Evolutionary conservation across 768 basidiomycete species (phyloP).

Genomic region (Postia placenta): DNA sequence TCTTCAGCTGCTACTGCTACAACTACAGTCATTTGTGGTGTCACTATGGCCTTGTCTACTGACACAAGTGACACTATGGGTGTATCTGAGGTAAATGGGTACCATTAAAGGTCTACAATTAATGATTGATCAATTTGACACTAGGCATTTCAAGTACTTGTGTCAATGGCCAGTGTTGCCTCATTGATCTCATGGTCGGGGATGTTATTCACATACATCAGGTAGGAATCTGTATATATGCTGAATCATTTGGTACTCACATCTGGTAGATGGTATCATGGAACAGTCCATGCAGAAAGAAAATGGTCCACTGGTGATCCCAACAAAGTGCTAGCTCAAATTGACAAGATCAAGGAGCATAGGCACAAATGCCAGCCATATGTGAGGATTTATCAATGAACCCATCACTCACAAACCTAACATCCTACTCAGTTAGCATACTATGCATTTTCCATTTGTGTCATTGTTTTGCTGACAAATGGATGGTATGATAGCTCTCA

Average conservation of each 20-base stretch:
- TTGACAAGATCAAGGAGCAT: constrained; percentile 17
- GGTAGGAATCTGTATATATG: constrained; percentile 5
- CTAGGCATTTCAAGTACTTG: constrained; percentile 18
- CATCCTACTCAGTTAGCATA: constrained; percentile 16
- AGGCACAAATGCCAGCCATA: constrained; percentile 21
- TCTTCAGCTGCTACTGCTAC: not conserved
- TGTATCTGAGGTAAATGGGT: too few species aligned
- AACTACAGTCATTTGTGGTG: too few species aligned
- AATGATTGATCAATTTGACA: too few species aligned
- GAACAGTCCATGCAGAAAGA: constrained; percentile 19
- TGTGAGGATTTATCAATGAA: constrained; percentile 8
- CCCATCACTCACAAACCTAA: not conserved
- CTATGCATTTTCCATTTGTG: constrained; percentile 20
- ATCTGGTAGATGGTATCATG: constrained; percentile 19
- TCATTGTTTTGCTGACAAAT: constrained; percentile 20
- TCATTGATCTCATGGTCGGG: constrained; percentile 21
- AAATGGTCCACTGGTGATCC: not conserved
- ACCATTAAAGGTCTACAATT: too few species aligned
- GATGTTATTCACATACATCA: constrained; percentile 21
- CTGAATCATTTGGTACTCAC: too few species aligned
- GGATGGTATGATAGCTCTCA: constrained; percentile 15
- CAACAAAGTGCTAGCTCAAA: constrained; percentile 9
- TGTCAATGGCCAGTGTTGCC: constrained; percentile 17
- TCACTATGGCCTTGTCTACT: too few species aligned
- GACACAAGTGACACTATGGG: too few species aligned